Conservation (phyloP, 352 stramenopile species). For the Globisporangium viniferum region DNA sequence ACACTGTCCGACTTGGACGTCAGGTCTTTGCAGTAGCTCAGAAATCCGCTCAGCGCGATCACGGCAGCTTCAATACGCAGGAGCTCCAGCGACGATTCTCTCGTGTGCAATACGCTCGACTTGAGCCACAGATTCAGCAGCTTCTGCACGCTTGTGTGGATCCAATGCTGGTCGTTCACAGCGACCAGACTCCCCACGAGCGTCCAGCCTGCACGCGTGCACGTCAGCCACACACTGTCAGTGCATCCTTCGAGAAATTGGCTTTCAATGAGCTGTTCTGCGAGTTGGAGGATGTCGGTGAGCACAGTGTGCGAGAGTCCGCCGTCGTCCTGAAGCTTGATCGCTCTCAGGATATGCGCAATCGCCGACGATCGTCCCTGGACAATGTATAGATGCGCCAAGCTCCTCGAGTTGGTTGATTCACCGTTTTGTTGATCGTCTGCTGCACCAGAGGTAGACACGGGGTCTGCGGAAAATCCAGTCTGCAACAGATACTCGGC, state of each 20-base stretch:
- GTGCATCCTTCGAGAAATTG: conserved; percentile 73
- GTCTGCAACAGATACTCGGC: conserved; percentile 34
- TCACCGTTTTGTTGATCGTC: conserved; percentile 24
- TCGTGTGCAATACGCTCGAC: conserved; percentile 70
- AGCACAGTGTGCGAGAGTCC: conserved; percentile 56
- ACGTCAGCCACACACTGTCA: conserved; percentile 86
- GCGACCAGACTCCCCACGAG: conserved; percentile 69
- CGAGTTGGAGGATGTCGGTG: conserved; percentile 61
- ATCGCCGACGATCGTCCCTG: conserved; percentile 71
- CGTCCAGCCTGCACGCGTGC: conserved; percentile 79
- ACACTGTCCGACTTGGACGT: conserved; percentile 34
- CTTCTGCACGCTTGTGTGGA: conserved; percentile 46
- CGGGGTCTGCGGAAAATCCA: conserved; percentile 24
- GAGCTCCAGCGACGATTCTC: conserved; percentile 79
- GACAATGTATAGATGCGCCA: conserved; percentile 69
- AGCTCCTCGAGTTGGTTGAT: conserved; percentile 45
- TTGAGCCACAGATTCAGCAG: conserved; percentile 75
- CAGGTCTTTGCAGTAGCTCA: conserved; percentile 33
- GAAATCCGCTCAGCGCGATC: conserved; percentile 61
- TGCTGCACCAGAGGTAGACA: conserved; percentile 9
- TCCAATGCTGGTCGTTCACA: conserved; percentile 64
- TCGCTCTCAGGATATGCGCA: conserved; percentile 54
- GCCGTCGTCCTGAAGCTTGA: conserved; percentile 36
- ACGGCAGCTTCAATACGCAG: conserved; percentile 81
- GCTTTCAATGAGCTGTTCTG: conserved; percentile 70